These are phyloP conservation scores for Tolypocladium album DNA, from an alignment of 2,329 filamentous ascomycete genomes.

Conservation along the genomic window DNA sequence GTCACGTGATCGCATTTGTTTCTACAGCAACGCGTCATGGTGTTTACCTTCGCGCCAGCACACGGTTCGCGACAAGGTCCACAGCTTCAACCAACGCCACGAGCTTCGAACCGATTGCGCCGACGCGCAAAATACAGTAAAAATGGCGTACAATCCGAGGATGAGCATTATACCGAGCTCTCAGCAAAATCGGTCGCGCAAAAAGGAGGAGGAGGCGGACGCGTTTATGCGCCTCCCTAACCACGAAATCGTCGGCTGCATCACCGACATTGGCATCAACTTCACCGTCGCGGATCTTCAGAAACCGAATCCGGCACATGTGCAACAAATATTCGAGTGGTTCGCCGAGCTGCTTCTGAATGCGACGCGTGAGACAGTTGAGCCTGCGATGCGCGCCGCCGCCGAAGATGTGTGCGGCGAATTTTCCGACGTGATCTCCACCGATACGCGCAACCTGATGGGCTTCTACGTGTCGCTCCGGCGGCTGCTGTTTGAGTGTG, in stretches of 20 bases:
- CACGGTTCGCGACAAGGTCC: neutral
- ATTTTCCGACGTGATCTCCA: conserved; percentile 72
- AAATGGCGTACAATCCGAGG: conserved; percentile 48
- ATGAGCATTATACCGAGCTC: conserved; percentile 49
- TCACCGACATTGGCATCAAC: conserved; percentile 89
- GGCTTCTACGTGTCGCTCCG: conserved; percentile 84
- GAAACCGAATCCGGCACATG: conserved; percentile 87
- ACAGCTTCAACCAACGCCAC: neutral
- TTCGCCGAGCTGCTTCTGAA: conserved; percentile 92
- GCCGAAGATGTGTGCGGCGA: conserved; percentile 80
- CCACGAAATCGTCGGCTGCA: conserved; percentile 88
- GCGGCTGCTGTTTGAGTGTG: conserved; percentile 73
- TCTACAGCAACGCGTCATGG: conserved; percentile 5
- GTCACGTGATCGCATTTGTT: conserved; percentile 1
- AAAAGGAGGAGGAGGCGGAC: conserved; percentile 49
- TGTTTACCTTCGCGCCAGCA: neutral
- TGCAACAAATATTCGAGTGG: conserved; percentile 97
- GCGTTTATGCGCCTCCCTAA: conserved; percentile 51
- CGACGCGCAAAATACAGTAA: conserved; percentile 5
- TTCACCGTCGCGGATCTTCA: conserved; percentile 81
- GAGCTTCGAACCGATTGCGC: neutral
- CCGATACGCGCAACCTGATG: conserved; percentile 89
- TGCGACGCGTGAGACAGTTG: conserved; percentile 82
- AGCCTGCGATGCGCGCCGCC: conserved; percentile 89
- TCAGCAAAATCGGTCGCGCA: conserved; percentile 39